Percentiles rank a stretch among this genome's conserved stretches.
Evolutionary conservation across 495 filamentous ascomycete species (phyloP).

Genomic region (Thermothielavioides terrestris): DNA sequence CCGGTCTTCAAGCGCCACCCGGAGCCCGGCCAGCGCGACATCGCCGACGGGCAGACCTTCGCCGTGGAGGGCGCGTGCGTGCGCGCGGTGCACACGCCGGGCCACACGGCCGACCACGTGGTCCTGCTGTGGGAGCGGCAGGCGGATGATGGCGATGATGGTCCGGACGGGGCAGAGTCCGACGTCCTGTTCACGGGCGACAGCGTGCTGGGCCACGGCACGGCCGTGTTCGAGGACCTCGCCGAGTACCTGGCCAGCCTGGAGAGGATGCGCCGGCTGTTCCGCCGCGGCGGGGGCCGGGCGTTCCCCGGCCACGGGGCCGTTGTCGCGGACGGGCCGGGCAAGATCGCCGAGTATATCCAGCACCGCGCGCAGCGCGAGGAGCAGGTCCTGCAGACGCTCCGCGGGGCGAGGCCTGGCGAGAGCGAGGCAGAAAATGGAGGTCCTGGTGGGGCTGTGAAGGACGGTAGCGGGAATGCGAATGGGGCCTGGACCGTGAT

Average conservation of each 20-base stretch:
- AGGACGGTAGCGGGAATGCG: constrained; percentile 36
- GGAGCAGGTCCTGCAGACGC: constrained; percentile 63
- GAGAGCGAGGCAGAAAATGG: too few species aligned
- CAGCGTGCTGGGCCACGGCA: constrained; percentile 90
- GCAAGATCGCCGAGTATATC: constrained; percentile 72
- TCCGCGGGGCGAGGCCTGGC: constrained; percentile 39
- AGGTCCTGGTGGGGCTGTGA: constrained; percentile 16
- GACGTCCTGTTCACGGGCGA: constrained; percentile 93
- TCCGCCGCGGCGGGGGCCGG: constrained; percentile 39
- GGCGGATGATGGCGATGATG: too few species aligned
- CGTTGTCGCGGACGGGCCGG: constrained; percentile 56
- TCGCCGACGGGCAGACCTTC: constrained; percentile 67
- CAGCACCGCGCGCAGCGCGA: constrained; percentile 71
- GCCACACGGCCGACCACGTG: constrained; percentile 84
- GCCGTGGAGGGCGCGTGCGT: constrained; percentile 66
- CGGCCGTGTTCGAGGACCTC: constrained; percentile 84
- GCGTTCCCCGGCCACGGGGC: constrained; percentile 86
- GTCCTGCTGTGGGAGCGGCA: constrained; percentile 64
- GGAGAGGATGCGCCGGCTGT: constrained; percentile 56
- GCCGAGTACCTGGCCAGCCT: constrained; percentile 63
- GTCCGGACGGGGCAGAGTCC: too few species aligned
- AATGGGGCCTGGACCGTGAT: constrained; percentile 58
- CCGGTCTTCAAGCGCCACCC: constrained; percentile 48
- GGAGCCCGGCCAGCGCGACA: constrained; percentile 34
- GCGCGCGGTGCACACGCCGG: constrained; percentile 67